Conservation (phyloP, 1,284 basidiomycete genomes). For the Ceratobasidium sp. region DNA sequence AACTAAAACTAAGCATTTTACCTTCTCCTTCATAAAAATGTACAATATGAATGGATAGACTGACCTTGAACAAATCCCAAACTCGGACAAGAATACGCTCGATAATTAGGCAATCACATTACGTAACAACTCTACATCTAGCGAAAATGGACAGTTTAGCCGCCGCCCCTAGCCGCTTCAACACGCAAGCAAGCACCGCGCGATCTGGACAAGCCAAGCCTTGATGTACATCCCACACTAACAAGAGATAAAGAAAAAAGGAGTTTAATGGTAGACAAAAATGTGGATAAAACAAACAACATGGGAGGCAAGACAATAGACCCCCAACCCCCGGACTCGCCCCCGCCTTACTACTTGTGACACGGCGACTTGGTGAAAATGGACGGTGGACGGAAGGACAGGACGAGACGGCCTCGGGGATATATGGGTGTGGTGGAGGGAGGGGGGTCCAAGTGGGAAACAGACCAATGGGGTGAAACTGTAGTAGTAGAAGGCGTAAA, state of each 20-base stretch:
- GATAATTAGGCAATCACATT: conserved; percentile 43
- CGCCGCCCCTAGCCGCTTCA: conserved; percentile 23
- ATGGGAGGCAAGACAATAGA: conserved; percentile 30
- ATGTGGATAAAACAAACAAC: conserved; percentile 46
- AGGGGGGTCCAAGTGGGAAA: conserved; percentile 9
- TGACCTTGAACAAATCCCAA: too few species aligned
- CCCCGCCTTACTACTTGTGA: not conserved
- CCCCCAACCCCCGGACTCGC: conserved; percentile 3
- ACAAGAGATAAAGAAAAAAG: conserved; percentile 26
- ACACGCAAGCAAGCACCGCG: not conserved
- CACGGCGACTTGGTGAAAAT: conserved; percentile 12
- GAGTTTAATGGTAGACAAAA: conserved; percentile 42
- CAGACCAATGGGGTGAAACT: too few species aligned
- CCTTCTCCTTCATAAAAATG: too few species aligned
- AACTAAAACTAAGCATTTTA: too few species aligned
- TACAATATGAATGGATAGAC: too few species aligned
- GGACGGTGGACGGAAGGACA: not conserved
- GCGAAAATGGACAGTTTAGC: conserved; percentile 44
- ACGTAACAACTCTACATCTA: conserved; percentile 46
- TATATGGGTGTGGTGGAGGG: conserved; percentile 20
- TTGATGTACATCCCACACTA: conserved; percentile 44
- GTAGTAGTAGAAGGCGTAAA: conserved; percentile 21
- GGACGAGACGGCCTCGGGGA: not conserved
- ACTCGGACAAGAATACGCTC: not conserved
- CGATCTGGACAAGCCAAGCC: conserved; percentile 8